Evolutionary conservation across 2,329 filamentous ascomycete species (phyloP), one percentile per base, ranked within the genome.

Genomic region (Cladophialophora chaetospira): DNA sequence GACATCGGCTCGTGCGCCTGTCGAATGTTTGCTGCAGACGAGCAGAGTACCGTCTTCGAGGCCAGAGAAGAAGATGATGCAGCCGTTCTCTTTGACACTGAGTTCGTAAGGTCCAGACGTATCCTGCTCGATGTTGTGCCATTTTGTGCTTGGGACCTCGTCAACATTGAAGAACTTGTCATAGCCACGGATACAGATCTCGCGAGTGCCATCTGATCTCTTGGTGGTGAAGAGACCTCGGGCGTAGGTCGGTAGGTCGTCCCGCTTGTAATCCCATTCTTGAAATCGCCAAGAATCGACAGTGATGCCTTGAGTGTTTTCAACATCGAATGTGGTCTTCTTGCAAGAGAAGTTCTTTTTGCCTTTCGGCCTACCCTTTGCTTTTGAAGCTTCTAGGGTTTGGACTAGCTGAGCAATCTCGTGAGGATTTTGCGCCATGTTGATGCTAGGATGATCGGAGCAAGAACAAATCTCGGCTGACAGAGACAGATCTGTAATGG

Each of bases 1-100:
- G 4, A 79, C 75, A 69, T 95, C 90, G 19, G 73, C 74, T n/a
- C 93, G 83, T 21, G 84, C 78, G 5, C 94, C 94, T 0, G 92
- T 97, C 0, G 94, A 97, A 72, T 99, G 94, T 71, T 99, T 99
- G 80, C 93, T 97, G 82, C 93, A 97, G n/a, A 99, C 92, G 5
- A 99, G 79, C 8, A 99, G 78, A 1, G 89, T 91, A 31, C 85
- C 92, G 67, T 97, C 92, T 67, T 95, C 89, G 19, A 99, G 79
- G 11, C 92, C 94, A 13, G 91, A 88, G 42, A 99, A 86, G 77
- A 99, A 99, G 65, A 99, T 97, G 73, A 99, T 99, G 73, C 94
- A 99, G n/a, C 94, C 94, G 68, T 99, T 99, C 74, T 99, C 94
- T 76, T 99, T 99, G 50, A 97, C 84, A 56, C 91, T 97, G 54